phyloP scores from a whole-genome alignment of 2,329 filamentous ascomycete species.

The Eutypa lata region DNA sequence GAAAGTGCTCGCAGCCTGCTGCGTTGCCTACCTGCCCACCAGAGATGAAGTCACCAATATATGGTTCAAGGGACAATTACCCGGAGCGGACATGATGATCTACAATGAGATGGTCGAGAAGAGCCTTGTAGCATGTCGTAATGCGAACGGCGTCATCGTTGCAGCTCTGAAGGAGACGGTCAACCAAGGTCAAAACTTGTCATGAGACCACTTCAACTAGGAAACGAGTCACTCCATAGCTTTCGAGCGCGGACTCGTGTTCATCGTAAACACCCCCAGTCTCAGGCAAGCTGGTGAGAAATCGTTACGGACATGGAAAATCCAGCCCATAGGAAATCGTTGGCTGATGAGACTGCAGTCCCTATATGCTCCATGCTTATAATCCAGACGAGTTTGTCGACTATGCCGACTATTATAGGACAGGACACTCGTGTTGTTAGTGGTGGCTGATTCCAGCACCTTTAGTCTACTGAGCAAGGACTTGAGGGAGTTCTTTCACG shows the following conservation, averaged over 20 bases:
- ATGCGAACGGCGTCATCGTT: slow-evolving; percentile 40
- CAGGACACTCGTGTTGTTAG: too few species aligned
- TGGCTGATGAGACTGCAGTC: too few species aligned
- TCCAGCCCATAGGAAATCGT: too few species aligned
- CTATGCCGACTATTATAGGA: too few species aligned
- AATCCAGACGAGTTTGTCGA: too few species aligned
- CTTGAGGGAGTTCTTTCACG: too few species aligned
- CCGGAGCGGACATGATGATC: slow-evolving; percentile 38
- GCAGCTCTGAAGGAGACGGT: slow-evolving; percentile 37
- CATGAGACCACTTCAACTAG: slow-evolving; percentile 11
- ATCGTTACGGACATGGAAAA: too few species aligned
- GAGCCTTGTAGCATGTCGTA: slow-evolving; percentile 38
- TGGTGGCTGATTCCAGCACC: too few species aligned
- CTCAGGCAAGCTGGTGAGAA: too few species aligned
- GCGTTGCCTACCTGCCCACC: slow-evolving; percentile 82
- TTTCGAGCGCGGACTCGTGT: background rate
- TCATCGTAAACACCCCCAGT: background rate
- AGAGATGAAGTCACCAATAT: slow-evolving; percentile 91
- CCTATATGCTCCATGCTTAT: too few species aligned
- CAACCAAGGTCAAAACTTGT: slow-evolving; percentile 17
- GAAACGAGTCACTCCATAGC: background rate
- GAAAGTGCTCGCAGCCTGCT: slow-evolving; percentile 76
- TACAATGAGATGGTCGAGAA: slow-evolving; percentile 41
- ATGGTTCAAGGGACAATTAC: slow-evolving; percentile 78
- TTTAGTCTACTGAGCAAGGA: too few species aligned